phyloP scores from a whole-genome alignment of 345 rosid genomes.

The Anacardium occidentale region DNA sequence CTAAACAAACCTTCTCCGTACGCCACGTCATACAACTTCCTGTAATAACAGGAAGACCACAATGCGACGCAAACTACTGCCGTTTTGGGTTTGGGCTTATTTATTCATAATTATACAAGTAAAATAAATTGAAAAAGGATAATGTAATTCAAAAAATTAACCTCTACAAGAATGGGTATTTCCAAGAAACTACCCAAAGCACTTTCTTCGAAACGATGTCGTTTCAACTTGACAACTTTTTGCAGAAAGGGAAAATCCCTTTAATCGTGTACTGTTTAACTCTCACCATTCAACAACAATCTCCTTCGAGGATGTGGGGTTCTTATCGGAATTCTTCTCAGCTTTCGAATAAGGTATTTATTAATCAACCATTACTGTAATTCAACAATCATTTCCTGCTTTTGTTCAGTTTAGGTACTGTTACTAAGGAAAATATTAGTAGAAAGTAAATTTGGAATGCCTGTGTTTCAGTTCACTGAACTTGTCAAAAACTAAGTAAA shows the following conservation, averaged over 20 bases:
- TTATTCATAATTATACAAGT: too few relatives aligned
- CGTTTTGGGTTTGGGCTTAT: too few relatives aligned
- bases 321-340: constrained; percentile 30
- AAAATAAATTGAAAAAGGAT: too few relatives aligned
- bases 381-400: background rate
- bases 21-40: constrained; percentile 19
- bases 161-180: background rate
- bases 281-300: background rate
- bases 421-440: background rate
- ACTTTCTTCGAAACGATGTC: background rate
- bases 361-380: too few relatives aligned
- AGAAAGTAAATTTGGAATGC: background rate
- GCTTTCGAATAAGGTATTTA: constrained; percentile 31
- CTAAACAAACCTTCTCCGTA: constrained; percentile 18
- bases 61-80: too few relatives aligned
- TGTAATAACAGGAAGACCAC: background rate
- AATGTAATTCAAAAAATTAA: too few relatives aligned
- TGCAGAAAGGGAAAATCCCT: background rate
- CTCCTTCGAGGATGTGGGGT: constrained; percentile 31
- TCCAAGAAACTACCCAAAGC: background rate
- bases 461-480: background rate
- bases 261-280: background rate
- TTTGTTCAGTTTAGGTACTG: background rate
- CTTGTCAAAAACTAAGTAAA: background rate
- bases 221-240: background rate